phyloP scores from a whole-genome alignment of 352 stramenopile species.

The Plasmopara halstedii region DNA sequence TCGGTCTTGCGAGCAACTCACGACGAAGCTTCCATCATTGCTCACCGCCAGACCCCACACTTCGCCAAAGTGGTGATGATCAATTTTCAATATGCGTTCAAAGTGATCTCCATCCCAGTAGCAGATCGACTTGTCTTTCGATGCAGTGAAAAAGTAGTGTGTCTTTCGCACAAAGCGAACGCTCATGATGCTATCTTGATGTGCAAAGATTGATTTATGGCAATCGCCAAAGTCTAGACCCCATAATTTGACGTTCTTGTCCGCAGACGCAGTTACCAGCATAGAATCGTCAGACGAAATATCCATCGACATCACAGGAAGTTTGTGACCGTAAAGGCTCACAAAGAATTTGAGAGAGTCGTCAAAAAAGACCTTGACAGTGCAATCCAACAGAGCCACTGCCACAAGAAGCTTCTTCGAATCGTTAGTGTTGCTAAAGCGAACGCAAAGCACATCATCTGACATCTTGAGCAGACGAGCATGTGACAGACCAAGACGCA shows the following conservation, averaged over 20 bases:
- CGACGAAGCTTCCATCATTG: constrained; percentile 91
- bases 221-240: constrained; percentile 99
- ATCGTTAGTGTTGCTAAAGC: constrained; percentile 93
- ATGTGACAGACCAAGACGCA: constrained; percentile 91
- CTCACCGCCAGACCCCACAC: constrained; percentile 87
- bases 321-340: constrained; percentile 98
- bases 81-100: constrained; percentile 85
- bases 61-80: constrained; percentile 70
- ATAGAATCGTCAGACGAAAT: constrained; percentile 96
- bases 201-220: constrained; percentile 97
- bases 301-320: constrained; percentile 97
- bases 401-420: constrained; percentile 81
- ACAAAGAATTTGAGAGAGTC: constrained; percentile 99
- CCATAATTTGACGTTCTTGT: constrained; percentile 99
- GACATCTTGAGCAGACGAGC: constrained; percentile 97
- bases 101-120: constrained; percentile 99
- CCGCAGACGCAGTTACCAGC: constrained; percentile 94
- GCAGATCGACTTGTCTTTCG: constrained; percentile 96
- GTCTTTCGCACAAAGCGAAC: constrained; percentile 93
- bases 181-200: constrained; percentile 97
- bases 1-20: constrained; percentile 95
- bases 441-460: constrained; percentile 97
- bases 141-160: constrained; percentile 98
- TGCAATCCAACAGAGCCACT: constrained; percentile 93
- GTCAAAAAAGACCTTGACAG: constrained; percentile 99